These are phyloP conservation scores for Plantago rigida DNA, from an alignment of 305 asterid genomes.

Conservation along the genomic window DNA sequence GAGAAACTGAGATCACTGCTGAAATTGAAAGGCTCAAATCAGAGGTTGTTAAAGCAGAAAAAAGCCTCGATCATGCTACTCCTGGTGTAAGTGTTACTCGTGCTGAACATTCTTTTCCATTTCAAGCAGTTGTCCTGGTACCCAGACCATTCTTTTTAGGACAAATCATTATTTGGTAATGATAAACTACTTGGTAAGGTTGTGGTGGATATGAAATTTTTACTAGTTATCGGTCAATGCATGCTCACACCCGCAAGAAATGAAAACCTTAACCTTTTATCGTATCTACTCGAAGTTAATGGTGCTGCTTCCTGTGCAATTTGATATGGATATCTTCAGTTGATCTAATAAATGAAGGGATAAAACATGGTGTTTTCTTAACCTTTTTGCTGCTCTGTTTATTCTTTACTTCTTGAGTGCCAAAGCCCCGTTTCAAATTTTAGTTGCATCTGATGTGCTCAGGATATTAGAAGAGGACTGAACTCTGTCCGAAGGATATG, in stretches of 20 bases:
- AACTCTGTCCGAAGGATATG: constrained; percentile 75
- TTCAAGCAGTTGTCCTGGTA: neutral
- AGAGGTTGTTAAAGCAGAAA: constrained; percentile 84
- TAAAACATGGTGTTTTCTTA: constrained; percentile 16
- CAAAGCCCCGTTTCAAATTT: constrained; percentile 14
- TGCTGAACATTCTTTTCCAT: neutral
- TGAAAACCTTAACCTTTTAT: constrained; percentile 3
- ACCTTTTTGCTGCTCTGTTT: constrained; percentile 4
- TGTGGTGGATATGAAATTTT: neutral
- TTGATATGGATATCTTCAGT: constrained; percentile 16
- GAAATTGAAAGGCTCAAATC: constrained; percentile 77
- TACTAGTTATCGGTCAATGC: constrained; percentile 7
- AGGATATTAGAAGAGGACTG: constrained; percentile 97
- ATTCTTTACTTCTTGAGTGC: constrained; percentile 9
- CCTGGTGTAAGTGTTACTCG: constrained; percentile 66
- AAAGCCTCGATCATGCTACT: constrained; percentile 91
- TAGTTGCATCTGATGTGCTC: constrained; percentile 25
- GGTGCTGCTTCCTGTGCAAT: constrained; percentile 16
- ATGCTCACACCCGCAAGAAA: constrained; percentile 7
- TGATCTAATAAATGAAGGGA: constrained; percentile 8
- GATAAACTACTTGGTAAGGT: neutral
- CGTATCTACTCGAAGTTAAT: constrained; percentile 18
- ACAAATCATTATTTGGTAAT: constrained; percentile 2
- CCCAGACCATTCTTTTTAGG: neutral
- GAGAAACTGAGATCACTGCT: constrained; percentile 60